Evolutionary conservation across 164 flowering plant species (phyloP), one percentile per base, ranked within the genome.

Genomic region (Aristolochia californica): DNA sequence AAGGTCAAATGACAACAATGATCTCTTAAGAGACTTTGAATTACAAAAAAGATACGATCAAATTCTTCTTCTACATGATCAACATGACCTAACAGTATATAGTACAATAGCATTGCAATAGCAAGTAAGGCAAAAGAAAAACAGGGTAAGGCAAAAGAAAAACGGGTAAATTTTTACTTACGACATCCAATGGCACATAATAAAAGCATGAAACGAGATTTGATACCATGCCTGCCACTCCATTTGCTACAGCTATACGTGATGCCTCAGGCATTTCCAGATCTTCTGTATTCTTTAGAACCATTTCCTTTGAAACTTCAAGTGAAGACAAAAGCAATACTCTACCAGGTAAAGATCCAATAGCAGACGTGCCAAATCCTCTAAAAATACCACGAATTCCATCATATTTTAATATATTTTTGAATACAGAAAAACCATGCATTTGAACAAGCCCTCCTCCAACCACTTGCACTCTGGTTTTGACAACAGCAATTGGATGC

Each of bases 101-200:
- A n/a, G n/a, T n/a, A n/a, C n/a, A n/a, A n/a, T n/a, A n/a, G n/a
- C n/a, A n/a, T n/a, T n/a, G n/a, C n/a, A n/a, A n/a, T n/a, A n/a
- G 15, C 50, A 17, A 17, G 50, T n/a, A 45, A 15, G 11, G 8
- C 4, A 5, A 38, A 45, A 45, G 10, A 24, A 58, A n/a, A 12
- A 47, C 34, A 23, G 25, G 7, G 7, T 34, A 34, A 34, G 40
- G 40, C 40, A 9, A 34, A 4, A 34, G 50, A n/a, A n/a, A 18
- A 54, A 54, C 16, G 56, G 28, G 47, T 13, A 56, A 13, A 30
- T 18, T 56, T 20, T 21, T 22, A 72, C 77, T 47, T 70, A 86
- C 97, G 90, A 85, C 97, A 64, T 89, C 97, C 63, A 89, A 63
- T 58, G 97, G 97, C 57, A 87, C 95, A 67, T 40, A 83, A 70